These are phyloP conservation scores for Ganoderma sinense DNA, from an alignment of 1,284 basidiomycete genomes.

Conservation along the genomic window DNA sequence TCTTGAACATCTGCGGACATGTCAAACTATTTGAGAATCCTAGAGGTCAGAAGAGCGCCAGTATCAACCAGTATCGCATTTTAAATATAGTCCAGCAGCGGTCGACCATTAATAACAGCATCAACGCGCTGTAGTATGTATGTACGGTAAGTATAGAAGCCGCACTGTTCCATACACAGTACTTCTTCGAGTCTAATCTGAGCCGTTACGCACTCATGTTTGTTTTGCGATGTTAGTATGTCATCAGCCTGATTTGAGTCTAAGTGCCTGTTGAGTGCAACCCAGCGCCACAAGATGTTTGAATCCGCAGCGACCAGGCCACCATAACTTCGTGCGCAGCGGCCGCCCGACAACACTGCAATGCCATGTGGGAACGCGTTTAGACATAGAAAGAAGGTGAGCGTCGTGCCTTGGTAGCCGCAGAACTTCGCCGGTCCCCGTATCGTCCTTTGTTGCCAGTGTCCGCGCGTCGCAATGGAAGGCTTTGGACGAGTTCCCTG, in stretches of 20 bases:
- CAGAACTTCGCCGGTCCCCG: neutral
- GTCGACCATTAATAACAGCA: too few species aligned
- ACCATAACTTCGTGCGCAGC: neutral
- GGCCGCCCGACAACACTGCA: neutral
- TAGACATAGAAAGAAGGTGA: neutral
- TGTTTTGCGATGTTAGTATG: neutral
- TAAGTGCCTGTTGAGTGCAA: neutral
- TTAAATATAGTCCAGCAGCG: too few species aligned
- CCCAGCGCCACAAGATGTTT: too few species aligned
- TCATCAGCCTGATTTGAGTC: neutral
- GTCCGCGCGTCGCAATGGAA: neutral
- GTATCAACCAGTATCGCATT: too few species aligned
- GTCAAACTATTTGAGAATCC: too few species aligned
- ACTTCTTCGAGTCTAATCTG: too few species aligned
- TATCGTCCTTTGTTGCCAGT: conserved; percentile 1
- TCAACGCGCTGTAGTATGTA: too few species aligned
- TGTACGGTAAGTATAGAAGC: too few species aligned
- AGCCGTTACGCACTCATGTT: too few species aligned
- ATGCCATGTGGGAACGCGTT: neutral
- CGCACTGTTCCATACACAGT: too few species aligned
- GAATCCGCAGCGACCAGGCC: neutral
- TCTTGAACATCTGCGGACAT: too few species aligned
- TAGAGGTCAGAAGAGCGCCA: too few species aligned
- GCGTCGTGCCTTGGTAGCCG: neutral
- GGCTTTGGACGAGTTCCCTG: neutral